These are phyloP conservation scores for Trichoderma guizhouense DNA, from an alignment of 2,329 filamentous ascomycete species.

Conservation along the genomic window DNA sequence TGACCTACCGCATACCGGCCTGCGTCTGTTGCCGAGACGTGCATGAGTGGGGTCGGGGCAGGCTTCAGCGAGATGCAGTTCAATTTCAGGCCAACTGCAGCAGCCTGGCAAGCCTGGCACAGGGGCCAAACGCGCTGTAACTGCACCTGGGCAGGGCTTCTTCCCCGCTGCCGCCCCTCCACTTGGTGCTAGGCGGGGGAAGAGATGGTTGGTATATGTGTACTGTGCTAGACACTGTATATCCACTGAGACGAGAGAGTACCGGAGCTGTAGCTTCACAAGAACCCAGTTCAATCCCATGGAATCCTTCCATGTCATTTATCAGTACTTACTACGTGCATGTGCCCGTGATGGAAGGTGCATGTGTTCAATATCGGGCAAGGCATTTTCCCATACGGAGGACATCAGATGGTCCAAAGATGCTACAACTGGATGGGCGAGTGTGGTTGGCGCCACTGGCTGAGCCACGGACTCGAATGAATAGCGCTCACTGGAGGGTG, in stretches of 20 bases:
- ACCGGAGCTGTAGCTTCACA: not conserved
- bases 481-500: not conserved
- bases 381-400: not conserved
- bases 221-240: not conserved
- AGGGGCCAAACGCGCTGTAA: conserved; percentile 13
- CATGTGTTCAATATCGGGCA: not conserved
- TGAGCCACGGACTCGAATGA: not conserved
- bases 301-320: not conserved
- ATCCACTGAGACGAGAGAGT: not conserved
- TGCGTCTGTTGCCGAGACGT: conserved; percentile 11
- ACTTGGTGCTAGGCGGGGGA: not conserved
- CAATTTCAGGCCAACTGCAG: not conserved
- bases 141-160: not conserved
- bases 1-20: not conserved
- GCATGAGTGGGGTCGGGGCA: conserved; percentile 14
- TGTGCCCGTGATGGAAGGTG: not conserved
- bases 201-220: not conserved
- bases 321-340: not conserved
- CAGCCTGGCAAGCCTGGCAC: not conserved
- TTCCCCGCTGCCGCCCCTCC: conserved; percentile 1
- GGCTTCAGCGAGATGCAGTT: conserved; percentile 11
- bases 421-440: not conserved
- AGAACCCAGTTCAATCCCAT: not conserved
- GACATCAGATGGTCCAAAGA: not conserved
- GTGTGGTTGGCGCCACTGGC: not conserved